These are phyloP conservation scores for Sarcomyxa edulis DNA, from an alignment of 768 basidiomycete species.

Conservation along the genomic window DNA sequence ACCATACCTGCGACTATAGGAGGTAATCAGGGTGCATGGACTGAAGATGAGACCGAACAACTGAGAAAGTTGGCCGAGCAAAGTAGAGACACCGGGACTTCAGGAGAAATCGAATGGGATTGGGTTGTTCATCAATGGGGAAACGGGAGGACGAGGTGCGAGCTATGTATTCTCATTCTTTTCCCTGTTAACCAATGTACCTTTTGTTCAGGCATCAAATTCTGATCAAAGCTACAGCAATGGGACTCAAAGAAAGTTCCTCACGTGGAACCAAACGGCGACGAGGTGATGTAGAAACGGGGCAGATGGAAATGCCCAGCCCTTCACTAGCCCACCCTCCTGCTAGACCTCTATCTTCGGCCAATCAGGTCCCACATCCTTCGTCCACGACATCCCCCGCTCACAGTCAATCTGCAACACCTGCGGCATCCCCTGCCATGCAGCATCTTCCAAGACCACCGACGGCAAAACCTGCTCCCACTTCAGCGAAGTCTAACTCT, in stretches of 20 bases:
- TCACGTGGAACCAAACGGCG: slow-evolving; percentile 56
- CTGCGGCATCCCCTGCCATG: slow-evolving; percentile 49
- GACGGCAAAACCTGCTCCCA: slow-evolving; percentile 22
- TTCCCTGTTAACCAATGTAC: slow-evolving; percentile 2
- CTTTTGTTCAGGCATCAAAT: slow-evolving; percentile 63
- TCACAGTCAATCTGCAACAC: slow-evolving; percentile 38
- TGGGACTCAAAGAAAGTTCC: slow-evolving; percentile 75
- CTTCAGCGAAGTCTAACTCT: slow-evolving; percentile 17
- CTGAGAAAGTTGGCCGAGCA: slow-evolving; percentile 68
- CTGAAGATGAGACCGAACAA: slow-evolving; percentile 69
- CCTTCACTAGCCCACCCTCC: slow-evolving; percentile 29
- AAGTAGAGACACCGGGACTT: slow-evolving; percentile 39
- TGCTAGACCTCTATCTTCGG: slow-evolving; percentile 13
- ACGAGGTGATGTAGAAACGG: slow-evolving; percentile 23
- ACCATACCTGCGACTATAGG: slow-evolving; percentile 32
- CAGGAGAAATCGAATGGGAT: slow-evolving; percentile 76
- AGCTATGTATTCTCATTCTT: slow-evolving; percentile 11
- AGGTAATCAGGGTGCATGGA: slow-evolving; percentile 67
- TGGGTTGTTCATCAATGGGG: slow-evolving; percentile 74
- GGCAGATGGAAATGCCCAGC: slow-evolving; percentile 15
- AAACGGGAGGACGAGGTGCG: slow-evolving; percentile 66
- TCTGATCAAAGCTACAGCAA: slow-evolving; percentile 71
- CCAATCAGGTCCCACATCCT: slow-evolving; percentile 21
- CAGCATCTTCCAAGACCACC: slow-evolving; percentile 30
- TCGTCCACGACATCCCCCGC: slow-evolving; percentile 26